These are phyloP conservation scores for Dentipellis fragilis DNA, from an alignment of 768 basidiomycete species.

Conservation along the genomic window DNA sequence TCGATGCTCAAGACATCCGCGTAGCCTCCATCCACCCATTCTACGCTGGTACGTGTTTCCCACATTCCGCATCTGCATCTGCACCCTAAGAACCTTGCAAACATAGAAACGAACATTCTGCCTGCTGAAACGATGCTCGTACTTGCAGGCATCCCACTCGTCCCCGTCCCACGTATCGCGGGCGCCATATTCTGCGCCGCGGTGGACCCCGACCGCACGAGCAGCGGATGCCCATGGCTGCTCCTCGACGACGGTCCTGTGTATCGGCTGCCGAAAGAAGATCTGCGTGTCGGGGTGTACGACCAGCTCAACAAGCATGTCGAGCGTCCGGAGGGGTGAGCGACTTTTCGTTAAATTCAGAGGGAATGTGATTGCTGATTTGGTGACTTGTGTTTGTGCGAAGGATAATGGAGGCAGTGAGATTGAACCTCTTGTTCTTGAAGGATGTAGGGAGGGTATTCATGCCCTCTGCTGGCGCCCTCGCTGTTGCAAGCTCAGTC, in stretches of 20 bases:
- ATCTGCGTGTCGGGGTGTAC: constrained; percentile 18
- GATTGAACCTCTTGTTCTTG: no score
- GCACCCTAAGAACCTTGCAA: neutral
- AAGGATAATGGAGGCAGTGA: no score
- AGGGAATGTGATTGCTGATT: no score
- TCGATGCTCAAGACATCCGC: constrained; percentile 10
- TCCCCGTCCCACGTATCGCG: constrained; percentile 21
- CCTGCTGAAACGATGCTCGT: constrained; percentile 5
- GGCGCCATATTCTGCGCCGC: constrained; percentile 22
- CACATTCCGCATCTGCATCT: neutral
- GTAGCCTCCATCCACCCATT: constrained; percentile 21
- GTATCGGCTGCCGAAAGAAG: constrained; percentile 16
- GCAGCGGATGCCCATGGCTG: constrained; percentile 20
- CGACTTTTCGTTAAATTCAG: no score
- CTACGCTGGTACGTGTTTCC: constrained; percentile 18
- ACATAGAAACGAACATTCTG: constrained; percentile 17
- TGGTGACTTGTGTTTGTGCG: no score
- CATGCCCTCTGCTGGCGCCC: no score
- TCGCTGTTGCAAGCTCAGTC: no score
- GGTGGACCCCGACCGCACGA: constrained; percentile 16
- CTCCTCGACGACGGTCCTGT: constrained; percentile 21
- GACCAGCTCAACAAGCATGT: constrained; percentile 12
- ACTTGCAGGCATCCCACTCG: constrained; percentile 21
- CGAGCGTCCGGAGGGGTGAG: constrained; percentile 2
- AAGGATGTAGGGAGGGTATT: no score